A percentile compares a stretch with the other conserved stretches of the same genome.
These are phyloP conservation scores for Penicillium aurantiogriseum DNA, from an alignment of 2,329 filamentous ascomycete species.

Conservation along the genomic window DNA sequence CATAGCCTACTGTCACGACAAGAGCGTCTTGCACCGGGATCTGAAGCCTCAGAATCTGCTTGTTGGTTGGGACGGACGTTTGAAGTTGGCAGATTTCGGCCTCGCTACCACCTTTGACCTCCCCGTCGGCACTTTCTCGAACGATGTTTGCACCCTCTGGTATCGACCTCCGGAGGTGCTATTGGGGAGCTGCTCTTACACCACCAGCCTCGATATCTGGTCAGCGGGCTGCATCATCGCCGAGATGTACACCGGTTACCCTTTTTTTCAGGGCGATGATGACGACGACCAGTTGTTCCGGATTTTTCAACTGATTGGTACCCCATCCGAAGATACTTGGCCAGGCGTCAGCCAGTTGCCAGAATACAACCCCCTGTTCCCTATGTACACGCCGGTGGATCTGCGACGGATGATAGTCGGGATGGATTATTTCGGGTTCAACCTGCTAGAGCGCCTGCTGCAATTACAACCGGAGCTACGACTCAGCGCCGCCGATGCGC, in stretches of 20 bases:
- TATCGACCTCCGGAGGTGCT: slow-evolving; percentile 95
- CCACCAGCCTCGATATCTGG: slow-evolving; percentile 99
- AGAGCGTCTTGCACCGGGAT: slow-evolving; percentile 90
- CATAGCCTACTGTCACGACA: slow-evolving; percentile 97
- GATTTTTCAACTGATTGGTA: slow-evolving; percentile 98
- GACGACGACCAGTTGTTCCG: slow-evolving; percentile 96
- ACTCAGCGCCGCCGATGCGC: not conserved
- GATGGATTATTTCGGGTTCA: not conserved
- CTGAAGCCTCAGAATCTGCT: slow-evolving; percentile 95
- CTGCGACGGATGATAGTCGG: not conserved
- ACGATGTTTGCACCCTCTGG: slow-evolving; percentile 98
- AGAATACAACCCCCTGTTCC: slow-evolving; percentile 93
- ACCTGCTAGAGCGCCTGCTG: not conserved
- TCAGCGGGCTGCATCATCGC: slow-evolving; percentile 99
- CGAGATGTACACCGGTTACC: slow-evolving; percentile 97
- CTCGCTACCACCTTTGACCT: slow-evolving; percentile 93
- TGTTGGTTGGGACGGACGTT: slow-evolving; percentile 83
- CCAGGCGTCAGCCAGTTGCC: slow-evolving; percentile 90
- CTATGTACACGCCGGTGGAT: slow-evolving; percentile 34
- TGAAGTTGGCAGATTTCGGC: slow-evolving; percentile 94
- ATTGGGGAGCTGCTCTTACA: slow-evolving; percentile 92
- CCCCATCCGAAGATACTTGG: slow-evolving; percentile 92
- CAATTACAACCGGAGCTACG: not conserved
- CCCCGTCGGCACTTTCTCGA: slow-evolving; percentile 95
- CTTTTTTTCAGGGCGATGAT: slow-evolving; percentile 92